These are phyloP conservation scores for Fusarium sarcochroum DNA, from an alignment of 2,329 filamentous ascomycete genomes.

Conservation along the genomic window DNA sequence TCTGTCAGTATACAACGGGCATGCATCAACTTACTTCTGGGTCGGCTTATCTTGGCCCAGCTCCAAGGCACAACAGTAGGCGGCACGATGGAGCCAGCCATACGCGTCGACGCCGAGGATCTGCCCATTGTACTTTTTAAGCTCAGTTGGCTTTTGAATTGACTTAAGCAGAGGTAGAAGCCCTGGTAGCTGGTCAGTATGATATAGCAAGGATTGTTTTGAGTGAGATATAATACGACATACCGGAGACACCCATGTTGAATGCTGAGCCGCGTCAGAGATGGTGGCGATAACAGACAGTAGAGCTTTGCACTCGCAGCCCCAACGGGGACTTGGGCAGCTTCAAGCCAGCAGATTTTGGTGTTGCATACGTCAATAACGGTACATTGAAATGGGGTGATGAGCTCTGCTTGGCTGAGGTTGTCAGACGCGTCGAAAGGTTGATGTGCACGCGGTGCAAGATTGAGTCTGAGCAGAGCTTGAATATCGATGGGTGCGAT, in stretches of 20 bases:
- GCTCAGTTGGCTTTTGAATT: slow-evolving; percentile 88
- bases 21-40: slow-evolving; percentile 73
- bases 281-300: slow-evolving; percentile 20
- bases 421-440: slow-evolving; percentile 40
- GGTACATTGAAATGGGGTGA: slow-evolving; percentile 23
- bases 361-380: slow-evolving; percentile 35
- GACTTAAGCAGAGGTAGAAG: slow-evolving; percentile 94
- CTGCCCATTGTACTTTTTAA: slow-evolving; percentile 89
- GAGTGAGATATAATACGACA: not conserved
- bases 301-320: slow-evolving; percentile 32
- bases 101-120: slow-evolving; percentile 97
- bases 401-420: slow-evolving; percentile 18
- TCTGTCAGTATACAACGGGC: not conserved
- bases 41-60: slow-evolving; percentile 91
- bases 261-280: slow-evolving; percentile 23
- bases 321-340: slow-evolving; percentile 39
- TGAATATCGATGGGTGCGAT: slow-evolving; percentile 13
- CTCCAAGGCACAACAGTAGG: slow-evolving; percentile 90
- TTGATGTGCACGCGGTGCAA: slow-evolving; percentile 42
- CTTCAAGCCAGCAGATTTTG: slow-evolving; percentile 30
- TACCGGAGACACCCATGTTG: slow-evolving; percentile 58
- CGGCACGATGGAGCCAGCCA: slow-evolving; percentile 97
- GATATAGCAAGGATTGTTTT: not conserved
- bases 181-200: slow-evolving; percentile 65
- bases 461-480: slow-evolving; percentile 25